These are phyloP conservation scores for Fraxinus americana DNA, from an alignment of 257 asterid genomes.

Conservation along the genomic window DNA sequence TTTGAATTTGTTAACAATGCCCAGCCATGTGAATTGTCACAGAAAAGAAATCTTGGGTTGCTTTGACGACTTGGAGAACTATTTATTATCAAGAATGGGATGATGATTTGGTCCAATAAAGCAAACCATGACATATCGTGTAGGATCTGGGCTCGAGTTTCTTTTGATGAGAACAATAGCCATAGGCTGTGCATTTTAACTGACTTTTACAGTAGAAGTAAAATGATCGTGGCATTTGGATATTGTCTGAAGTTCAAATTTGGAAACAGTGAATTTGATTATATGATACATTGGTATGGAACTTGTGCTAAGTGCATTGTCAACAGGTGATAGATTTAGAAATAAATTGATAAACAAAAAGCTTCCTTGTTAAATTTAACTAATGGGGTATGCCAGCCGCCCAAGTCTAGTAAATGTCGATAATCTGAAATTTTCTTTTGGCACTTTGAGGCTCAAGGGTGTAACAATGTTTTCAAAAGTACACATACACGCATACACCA, in stretches of 20 bases:
- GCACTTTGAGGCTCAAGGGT: background rate
- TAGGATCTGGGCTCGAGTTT: background rate
- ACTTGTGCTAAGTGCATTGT: background rate
- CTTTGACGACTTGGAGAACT: constrained; percentile 1
- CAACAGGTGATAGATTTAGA: background rate
- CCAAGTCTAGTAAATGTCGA: background rate
- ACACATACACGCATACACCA: background rate
- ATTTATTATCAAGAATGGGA: constrained; percentile 2
- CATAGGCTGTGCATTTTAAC: background rate
- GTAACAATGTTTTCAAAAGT: constrained; percentile 3
- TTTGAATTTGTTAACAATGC: background rate
- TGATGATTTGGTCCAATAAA: constrained; percentile 9
- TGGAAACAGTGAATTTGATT: constrained; percentile 6
- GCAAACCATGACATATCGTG: constrained; percentile 14
- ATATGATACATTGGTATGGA: background rate
- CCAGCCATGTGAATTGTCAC: constrained; percentile 17
- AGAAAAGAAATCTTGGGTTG: background rate
- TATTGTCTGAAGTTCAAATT: constrained; percentile 7
- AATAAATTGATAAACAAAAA: background rate
- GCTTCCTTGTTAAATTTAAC: background rate
- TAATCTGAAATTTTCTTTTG: background rate
- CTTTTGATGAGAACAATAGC: background rate
- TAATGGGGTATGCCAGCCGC: background rate
- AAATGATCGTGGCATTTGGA: background rate
- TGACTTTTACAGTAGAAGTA: constrained; percentile 9